Evolutionary conservation across 1,139 yeast genomes (phyloP), one percentile per base, ranked within the genome.

Genomic region (Candida pseudoviswanathii): DNA sequence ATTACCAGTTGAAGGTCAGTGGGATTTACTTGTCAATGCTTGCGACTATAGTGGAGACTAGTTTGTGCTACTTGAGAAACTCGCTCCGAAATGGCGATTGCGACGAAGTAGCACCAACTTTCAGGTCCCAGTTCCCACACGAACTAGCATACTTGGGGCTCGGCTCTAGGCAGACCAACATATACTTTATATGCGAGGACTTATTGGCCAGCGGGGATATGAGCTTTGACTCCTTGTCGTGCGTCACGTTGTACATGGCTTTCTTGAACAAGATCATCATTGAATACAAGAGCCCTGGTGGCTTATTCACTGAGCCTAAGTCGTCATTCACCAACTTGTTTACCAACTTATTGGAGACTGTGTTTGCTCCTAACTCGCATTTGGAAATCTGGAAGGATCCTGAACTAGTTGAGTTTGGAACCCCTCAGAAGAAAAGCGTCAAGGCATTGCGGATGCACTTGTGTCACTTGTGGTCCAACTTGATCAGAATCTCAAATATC

Each of bases 341-440:
- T 41, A 54, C 58, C 2, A 49, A 56, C 10, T 42, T 58, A 8
- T 47, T 61, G 25, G 58, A 57, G 33, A 62, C 59, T 10, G 22
- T 43, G 7, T 34, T 43, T 11, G 25, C 45, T 7, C 25, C 32
- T 3, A 60, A 58, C 3, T 41, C 49, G 5, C 51, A 55, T 2
- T 34, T 69, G n/a, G 68, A 66, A 41, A 52, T 72, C 5, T 75
- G 78, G 79, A 66, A 64, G 44, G 71, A 70, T 51, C 80, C 78
- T 1, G 63, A 65, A 16, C 58, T 57, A 27, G 60, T 74, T 1
- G 51, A 46, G 3, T 59, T 66, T 42, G 56, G 57, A 24, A 48
- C 55, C 38, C 58, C 58, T 27, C 49, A 62, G 25, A 56, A 60
- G 32, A 59, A 55, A 45, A 58, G 63, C 38, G 54, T 57, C 25